Base-by-base conservation (phyloP, 768 basidiomycete species). In the Pleurotus platypus region DNA sequence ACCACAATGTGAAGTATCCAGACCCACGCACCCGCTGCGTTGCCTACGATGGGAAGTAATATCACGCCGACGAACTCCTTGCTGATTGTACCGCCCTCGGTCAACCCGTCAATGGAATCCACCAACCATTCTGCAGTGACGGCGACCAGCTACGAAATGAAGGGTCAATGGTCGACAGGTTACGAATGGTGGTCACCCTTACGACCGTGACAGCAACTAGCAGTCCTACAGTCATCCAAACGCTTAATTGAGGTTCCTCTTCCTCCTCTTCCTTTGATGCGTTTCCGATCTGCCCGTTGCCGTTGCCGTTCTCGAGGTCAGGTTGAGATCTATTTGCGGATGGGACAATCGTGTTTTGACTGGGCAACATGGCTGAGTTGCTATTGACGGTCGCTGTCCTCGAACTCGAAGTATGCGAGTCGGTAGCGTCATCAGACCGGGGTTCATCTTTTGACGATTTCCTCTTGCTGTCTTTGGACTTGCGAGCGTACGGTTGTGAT, bases 31-130 rank as follows among this genome's bases (percentile, higher is more conserved):
- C 84, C 83, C 56, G 90, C 92, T 5, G 92, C 89, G 66, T 93
- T 94, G 16, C 92, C 92, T 12, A 94, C 94, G 38, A 97, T 93
- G 5, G 96, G 96, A 6, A 98, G 79, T 12, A 98, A 75, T 43
- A 82, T 81, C 16, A 97, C 70, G 11, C 91, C 94, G 59, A 97
- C 87, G 66, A 94, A 98, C 67, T 90, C 90, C 59, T 83, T 81
- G 58, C 75, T 82, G 55, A 98, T 87, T 5, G 22, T 13, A 20
- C 85, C 84, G 0, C 64, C 64, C 0, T 62, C 64, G 0, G 90
- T 88, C 38, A 98, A 66, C 11, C 91, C 91, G 59, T 81, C 73
- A 61, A 97, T 95, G 3, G 91, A 91, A 63, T 81, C 84, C 3
- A 98, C 92, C 4, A 98, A 79, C 72, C 76, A 85, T 64, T 86